Evolutionary conservation across 2,329 filamentous ascomycete species (phyloP), one percentile per base, ranked within the genome.

Genomic region (Periconia macrospinosa): DNA sequence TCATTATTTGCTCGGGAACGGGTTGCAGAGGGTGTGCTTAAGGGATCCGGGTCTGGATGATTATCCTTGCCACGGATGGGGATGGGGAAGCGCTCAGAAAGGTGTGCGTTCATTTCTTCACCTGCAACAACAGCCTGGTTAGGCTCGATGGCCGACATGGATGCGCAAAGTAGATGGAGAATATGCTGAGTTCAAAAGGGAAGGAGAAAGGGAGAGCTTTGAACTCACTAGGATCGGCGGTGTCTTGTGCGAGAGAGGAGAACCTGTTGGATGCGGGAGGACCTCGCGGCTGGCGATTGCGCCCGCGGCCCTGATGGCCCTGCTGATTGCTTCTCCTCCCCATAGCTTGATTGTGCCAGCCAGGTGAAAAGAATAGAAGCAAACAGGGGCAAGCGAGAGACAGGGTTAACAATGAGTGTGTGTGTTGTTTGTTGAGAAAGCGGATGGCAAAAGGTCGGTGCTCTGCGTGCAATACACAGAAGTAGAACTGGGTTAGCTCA

Each of bases 1-100:
- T 70, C 67, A 9, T 66, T 55, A 37, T 65, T 70, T 13, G 11
- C 11, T 13, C 33, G 11, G 11, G 33, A 10, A 37, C 11, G 33
- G 6, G 44, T n/a, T 3, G 50, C 52, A 11, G 51, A 20, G 0
- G 60, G 54, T 1, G 35, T 54, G 2, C 59, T 48, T 2, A 57
- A 48, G 1, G 62, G 65, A 8, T 63, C 60, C 51, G 55, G 20
- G 33, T 63, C 60, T 51, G 55, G 20, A 23, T 9, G 10, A 30
- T 49, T 30, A 15, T 49, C 11, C n/a, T 18, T 30, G 20, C 15
- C 18, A 33, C 30, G 8, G 11, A 42, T 35, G 14, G 40, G 17
- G 17, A 15, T 17, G 10, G 13, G 15, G 33, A 64, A 57, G n/a
- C 59, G 59, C 45, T 64, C 61, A 2, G 54, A 13, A 3, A 62